Base-by-base conservation (phyloP, 495 filamentous ascomycete species). In the Pseudotulostoma volvatum region DNA sequence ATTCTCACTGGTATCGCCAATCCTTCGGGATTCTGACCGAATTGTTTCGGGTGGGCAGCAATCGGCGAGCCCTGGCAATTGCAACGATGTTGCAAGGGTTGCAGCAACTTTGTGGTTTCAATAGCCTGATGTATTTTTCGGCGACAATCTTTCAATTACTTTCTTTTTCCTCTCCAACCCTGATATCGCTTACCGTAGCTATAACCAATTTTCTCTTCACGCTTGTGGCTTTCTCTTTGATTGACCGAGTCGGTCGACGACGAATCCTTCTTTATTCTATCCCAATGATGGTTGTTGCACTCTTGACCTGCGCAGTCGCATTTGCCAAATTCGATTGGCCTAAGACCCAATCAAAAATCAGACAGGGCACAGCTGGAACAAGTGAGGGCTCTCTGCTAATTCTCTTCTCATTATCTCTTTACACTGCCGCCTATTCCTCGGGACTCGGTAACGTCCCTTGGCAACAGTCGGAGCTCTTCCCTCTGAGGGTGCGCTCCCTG, bases 121-220 rank as follows among this genome's bases (percentile, higher is more conserved):
- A 93, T 58, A 80, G 79, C 34, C 67, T 94, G 9, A 95, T 95
- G 87, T 95, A 95, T 54, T 94, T 87, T 54, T 87, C 84, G 4
- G 82, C 84, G 3, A 93, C 85, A 3, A 84, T 95, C 20, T 95
- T 95, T 54, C 66, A 75, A 8, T 59, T 84, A 19, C 63, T 93
- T 15, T 79, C 79, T 2, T 93, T 94, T 55, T 66, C 67, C 20
- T 77, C 74, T 13, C 87, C 87, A 18, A 93, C 83, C 0, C 66
- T 88, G 33, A 84, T 79, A 2, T 81, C 84, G 2, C 69, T 93
- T 31, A 74, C 75, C 3, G 78, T 94, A 21, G 87, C 87, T 1
- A 51, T 73, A 45, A 88, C 86, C 13, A 95, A 95, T 46, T 86
- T 90, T 51, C 38, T 70, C 33, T 80, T 85, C 53, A 95, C 87